These are phyloP conservation scores for Magnusiomyces fungicola DNA, from an alignment of 1,139 yeast genomes.

Conservation along the genomic window DNA sequence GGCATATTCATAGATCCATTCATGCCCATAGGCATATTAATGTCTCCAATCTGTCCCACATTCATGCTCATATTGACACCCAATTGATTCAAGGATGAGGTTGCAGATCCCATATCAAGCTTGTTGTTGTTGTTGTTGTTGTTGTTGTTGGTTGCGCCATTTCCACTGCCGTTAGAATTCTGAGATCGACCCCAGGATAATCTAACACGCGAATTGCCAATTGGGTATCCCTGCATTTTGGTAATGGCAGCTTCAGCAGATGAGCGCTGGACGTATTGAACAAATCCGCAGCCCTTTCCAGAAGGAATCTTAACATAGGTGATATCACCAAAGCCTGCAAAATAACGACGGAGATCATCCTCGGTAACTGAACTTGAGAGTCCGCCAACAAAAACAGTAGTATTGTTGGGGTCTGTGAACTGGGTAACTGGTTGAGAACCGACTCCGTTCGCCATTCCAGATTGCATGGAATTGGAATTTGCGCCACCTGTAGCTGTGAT, in stretches of 20 bases:
- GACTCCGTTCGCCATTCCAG: too few relatives aligned
- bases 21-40: background rate
- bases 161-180: slow-evolving; percentile 17
- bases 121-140: slow-evolving; percentile 3
- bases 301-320: slow-evolving; percentile 82
- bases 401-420: slow-evolving; percentile 70
- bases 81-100: background rate
- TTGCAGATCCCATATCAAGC: background rate
- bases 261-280: slow-evolving; percentile 67
- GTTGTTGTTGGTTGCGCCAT: background rate
- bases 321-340: slow-evolving; percentile 79
- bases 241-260: slow-evolving; percentile 88
- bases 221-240: slow-evolving; percentile 87
- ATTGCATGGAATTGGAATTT: too few relatives aligned
- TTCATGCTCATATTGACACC: background rate
- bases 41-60: background rate
- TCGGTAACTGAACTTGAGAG: slow-evolving; percentile 69
- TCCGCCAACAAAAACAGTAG: slow-evolving; percentile 95
- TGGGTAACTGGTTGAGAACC: slow-evolving; percentile 39
- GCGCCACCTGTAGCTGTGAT: too few relatives aligned
- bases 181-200: slow-evolving; percentile 80
- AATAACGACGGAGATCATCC: slow-evolving; percentile 62
- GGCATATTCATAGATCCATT: slow-evolving; percentile 12
- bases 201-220: slow-evolving; percentile 78
- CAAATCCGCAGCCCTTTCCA: slow-evolving; percentile 92